Conservation (phyloP, 176 grass and related monocot genomes). For the Panicum miliaceum region DNA sequence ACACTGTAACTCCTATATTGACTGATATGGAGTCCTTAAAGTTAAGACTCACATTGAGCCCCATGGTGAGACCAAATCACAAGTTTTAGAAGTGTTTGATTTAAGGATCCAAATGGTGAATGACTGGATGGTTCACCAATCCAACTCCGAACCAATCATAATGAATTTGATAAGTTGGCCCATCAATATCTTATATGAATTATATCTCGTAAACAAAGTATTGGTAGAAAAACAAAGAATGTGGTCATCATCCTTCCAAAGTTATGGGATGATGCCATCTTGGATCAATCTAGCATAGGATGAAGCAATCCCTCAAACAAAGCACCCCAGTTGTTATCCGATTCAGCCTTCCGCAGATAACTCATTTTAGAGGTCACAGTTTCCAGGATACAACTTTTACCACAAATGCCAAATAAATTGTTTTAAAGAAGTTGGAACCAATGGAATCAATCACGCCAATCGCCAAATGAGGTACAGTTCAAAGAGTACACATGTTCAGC, state of each 20-base stretch:
- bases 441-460: background rate
- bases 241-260: background rate
- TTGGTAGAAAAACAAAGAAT: background rate
- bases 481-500: background rate
- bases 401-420: background rate
- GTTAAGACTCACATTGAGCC: background rate
- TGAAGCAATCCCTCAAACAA: background rate
- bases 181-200: background rate
- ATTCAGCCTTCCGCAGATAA: background rate
- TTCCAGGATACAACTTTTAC: conserved; percentile 4
- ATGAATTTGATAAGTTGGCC: background rate
- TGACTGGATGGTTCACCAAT: background rate
- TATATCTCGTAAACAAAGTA: background rate
- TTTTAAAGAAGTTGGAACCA: background rate
- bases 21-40: background rate
- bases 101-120: background rate
- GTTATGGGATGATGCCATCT: background rate
- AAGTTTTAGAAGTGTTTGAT: background rate
- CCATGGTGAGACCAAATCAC: background rate
- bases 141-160: background rate
- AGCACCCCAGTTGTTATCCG: background rate
- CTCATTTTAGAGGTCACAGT: background rate
- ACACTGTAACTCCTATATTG: background rate
- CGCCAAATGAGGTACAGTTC: conserved; percentile 10
- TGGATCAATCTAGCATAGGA: background rate